These are phyloP conservation scores for Auriscalpium vulgare DNA, from an alignment of 768 basidiomycete genomes.

Conservation along the genomic window DNA sequence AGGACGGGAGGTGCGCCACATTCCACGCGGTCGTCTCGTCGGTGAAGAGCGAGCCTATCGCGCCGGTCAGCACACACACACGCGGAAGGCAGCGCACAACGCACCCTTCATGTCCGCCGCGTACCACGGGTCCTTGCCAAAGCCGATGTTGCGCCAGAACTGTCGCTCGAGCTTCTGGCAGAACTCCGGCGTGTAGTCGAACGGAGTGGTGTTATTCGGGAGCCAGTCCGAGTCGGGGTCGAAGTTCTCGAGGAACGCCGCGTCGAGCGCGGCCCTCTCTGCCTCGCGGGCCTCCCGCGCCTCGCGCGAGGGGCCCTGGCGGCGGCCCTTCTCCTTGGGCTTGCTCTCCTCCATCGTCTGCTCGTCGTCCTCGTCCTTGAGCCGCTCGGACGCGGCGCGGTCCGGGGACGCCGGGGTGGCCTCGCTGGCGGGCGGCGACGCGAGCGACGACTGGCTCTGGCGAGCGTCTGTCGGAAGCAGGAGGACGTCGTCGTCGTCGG, in stretches of 20 bases:
- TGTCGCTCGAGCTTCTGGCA: slow-evolving; percentile 82
- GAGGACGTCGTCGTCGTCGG: slow-evolving; percentile 24
- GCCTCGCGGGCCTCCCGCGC: slow-evolving; percentile 43
- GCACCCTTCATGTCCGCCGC: slow-evolving; percentile 91
- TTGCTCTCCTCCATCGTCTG: slow-evolving; percentile 17
- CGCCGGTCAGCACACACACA: neutral
- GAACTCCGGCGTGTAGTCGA: slow-evolving; percentile 84
- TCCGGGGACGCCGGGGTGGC: slow-evolving; percentile 21
- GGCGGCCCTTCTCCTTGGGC: slow-evolving; percentile 34
- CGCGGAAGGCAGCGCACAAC: slow-evolving; percentile 17
- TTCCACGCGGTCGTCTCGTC: slow-evolving; percentile 84
- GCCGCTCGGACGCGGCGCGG: slow-evolving; percentile 11
- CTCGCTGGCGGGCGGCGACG: slow-evolving; percentile 36
- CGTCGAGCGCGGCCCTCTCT: slow-evolving; percentile 34
- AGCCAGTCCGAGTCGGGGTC: slow-evolving; percentile 73
- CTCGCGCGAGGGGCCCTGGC: slow-evolving; percentile 32
- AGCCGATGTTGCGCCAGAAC: slow-evolving; percentile 87
- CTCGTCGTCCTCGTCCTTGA: slow-evolving; percentile 15
- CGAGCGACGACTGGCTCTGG: slow-evolving; percentile 12
- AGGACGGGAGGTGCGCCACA: slow-evolving; percentile 84
- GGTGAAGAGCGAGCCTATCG: slow-evolving; percentile 56
- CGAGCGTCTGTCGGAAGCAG: slow-evolving; percentile 10
- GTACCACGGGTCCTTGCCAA: slow-evolving; percentile 93
- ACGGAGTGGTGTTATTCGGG: slow-evolving; percentile 58
- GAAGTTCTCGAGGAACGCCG: slow-evolving; percentile 60